Evolutionary conservation across 140 eudicot species (phyloP).

Genomic region (Anethum foeniculum): DNA sequence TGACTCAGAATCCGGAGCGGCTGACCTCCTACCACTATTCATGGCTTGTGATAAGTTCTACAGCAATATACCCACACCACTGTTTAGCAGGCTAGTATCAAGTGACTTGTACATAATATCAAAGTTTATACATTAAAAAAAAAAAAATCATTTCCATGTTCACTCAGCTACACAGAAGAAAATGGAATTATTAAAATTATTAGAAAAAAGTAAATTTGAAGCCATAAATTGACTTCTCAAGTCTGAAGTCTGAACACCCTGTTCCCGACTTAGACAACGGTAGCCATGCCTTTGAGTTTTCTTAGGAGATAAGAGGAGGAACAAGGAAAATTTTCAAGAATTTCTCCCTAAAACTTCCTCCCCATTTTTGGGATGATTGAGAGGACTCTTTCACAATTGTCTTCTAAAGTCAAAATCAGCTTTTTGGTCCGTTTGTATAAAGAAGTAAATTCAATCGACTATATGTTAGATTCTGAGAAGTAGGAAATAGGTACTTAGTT

Average conservation of each 20-base stretch:
- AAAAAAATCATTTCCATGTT: neutral
- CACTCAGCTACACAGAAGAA: neutral
- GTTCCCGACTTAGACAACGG: neutral
- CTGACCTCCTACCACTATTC: constrained; percentile 61
- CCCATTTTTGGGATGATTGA: neutral
- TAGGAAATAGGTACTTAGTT: neutral
- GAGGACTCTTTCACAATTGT: neutral
- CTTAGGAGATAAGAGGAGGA: neutral
- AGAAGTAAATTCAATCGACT: neutral
- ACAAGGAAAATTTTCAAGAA: neutral
- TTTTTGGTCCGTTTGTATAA: neutral
- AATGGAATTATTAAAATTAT: neutral
- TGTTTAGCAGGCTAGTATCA: neutral
- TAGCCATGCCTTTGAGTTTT: neutral
- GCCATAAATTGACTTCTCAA: neutral
- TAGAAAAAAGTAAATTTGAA: neutral
- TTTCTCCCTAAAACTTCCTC: neutral
- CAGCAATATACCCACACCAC: constrained; percentile 19
- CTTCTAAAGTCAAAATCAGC: neutral
- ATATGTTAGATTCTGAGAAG: neutral
- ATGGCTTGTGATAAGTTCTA: constrained; percentile 83
- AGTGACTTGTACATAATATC: neutral
- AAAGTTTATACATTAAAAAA: neutral
- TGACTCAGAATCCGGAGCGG: constrained; percentile 52
- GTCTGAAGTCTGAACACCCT: neutral